Evolutionary conservation across 352 stramenopile species (phyloP).

Genomic region (Globisporangium cylindrosporum): DNA sequence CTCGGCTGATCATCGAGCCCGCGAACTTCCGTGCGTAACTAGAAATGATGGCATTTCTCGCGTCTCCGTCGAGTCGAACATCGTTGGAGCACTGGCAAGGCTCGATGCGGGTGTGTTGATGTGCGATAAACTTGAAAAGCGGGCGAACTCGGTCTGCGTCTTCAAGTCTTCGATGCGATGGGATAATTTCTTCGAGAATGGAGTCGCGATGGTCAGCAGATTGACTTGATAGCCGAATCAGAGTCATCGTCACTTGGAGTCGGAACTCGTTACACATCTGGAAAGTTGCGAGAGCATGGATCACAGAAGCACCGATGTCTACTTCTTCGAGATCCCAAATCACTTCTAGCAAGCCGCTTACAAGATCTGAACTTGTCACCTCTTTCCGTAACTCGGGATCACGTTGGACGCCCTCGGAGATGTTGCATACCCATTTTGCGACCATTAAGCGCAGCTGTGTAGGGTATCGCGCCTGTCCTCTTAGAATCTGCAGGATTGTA

Average conservation of each 20-base stretch:
- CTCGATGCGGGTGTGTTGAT: background rate
- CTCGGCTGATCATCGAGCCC: background rate
- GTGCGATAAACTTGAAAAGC: conserved; percentile 2
- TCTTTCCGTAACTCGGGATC: background rate
- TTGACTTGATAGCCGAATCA: background rate
- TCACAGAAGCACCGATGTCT: background rate
- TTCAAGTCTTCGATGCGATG: background rate
- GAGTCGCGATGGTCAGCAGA: background rate
- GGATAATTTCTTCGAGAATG: conserved; percentile 5
- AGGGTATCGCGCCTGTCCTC: background rate
- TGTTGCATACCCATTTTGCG: background rate
- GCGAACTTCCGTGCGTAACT: conserved; percentile 4
- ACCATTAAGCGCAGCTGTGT: background rate
- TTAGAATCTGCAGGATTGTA: background rate
- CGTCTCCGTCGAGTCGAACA: background rate
- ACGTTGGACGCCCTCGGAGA: background rate
- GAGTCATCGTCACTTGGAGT: background rate
- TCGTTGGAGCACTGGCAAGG: background rate
- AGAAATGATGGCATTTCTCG: background rate
- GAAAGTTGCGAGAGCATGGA: conserved; percentile 3
- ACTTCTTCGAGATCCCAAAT: conserved; percentile 10
- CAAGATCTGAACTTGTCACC: background rate
- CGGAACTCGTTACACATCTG: conserved; percentile 3
- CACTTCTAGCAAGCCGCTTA: background rate
- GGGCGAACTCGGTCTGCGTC: background rate